Evolutionary conservation across 2,329 filamentous ascomycete species (phyloP), one percentile per base, ranked within the genome.

Genomic region (Colletotrichum horii): DNA sequence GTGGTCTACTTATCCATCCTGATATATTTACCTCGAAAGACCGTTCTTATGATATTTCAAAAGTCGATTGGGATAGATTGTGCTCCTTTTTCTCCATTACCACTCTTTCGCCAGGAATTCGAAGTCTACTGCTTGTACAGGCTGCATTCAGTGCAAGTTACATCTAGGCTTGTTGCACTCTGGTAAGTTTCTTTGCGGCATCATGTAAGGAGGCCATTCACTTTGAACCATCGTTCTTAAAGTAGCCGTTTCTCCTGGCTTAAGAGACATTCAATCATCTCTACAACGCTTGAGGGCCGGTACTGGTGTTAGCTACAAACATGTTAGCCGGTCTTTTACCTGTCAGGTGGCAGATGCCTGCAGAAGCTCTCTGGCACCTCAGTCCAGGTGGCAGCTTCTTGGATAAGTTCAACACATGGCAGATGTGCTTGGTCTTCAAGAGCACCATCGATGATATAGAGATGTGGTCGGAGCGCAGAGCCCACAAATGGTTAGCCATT

Each of bases 41-140:
- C 16, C 5, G 3, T 48, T 19, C 16, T n/a, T 11, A 14, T 48
- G 9, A 22, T 8, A 22, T 7, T 12, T 4, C n/a, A 7, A 12
- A 12, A 22, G 0, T 8, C 9, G 0, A 14, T 14, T 2, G 43
- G 6, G n/a, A 48, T 6, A 14, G 6, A 48, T 3, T 12, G 43
- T 22, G 22, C 43, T 52, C 22, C n/a, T 22, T 22, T 6, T 52
- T 32, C 30, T 28, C n/a, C 36, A n/a, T 43, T n/a, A 16, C 16
- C 16, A 43, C 16, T 43, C 36, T 43, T 11, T 43, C 8, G 16
- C 36, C 36, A 43, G 36, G 36, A 38, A 38, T 1, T 0, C 8
- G 19, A 38, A 16, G 16, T 19, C 16, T 19, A 38, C 36, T 38
- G 36, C 8, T 38, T 38, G 19, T 38, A 16, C 19, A 16, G 36